phyloP scores from a whole-genome alignment of 805 yeast genomes.

The Sugiyamaella marilandica region DNA sequence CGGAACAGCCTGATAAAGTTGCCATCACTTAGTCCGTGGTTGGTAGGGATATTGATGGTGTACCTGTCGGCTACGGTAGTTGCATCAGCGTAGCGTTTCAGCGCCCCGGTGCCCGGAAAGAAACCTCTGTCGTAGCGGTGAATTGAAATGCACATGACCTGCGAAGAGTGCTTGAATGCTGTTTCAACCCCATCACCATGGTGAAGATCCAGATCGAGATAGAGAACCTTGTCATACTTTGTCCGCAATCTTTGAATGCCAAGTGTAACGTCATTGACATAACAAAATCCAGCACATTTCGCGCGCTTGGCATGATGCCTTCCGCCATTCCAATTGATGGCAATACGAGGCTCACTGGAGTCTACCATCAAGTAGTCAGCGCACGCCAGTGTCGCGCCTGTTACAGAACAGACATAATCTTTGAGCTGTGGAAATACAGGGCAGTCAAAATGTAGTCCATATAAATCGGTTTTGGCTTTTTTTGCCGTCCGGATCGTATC shows the following conservation, averaged over 20 bases:
- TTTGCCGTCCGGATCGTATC: background rate
- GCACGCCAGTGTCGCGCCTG: constrained; percentile 56
- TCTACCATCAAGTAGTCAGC: constrained; percentile 34
- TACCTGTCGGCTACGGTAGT: constrained; percentile 35
- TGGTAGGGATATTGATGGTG: constrained; percentile 53
- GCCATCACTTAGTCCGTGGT: constrained; percentile 51
- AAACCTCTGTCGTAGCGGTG: constrained; percentile 65
- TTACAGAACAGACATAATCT: constrained; percentile 44
- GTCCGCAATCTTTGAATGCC: constrained; percentile 47
- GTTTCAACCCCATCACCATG: constrained; percentile 78
- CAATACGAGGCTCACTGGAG: constrained; percentile 29
- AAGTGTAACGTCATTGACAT: constrained; percentile 62
- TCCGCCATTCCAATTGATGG: constrained; percentile 76
- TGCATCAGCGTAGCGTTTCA: constrained; percentile 12
- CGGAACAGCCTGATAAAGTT: constrained; percentile 37
- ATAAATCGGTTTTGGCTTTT: constrained; percentile 23
- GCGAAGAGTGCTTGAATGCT: constrained; percentile 53
- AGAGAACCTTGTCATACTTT: constrained; percentile 44
- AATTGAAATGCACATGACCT: constrained; percentile 56
- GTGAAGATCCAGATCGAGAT: constrained; percentile 69
- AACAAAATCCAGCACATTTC: constrained; percentile 66
- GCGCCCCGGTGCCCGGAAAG: constrained; percentile 65
- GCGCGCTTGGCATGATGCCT: constrained; percentile 60
- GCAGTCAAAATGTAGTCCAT: constrained; percentile 59
- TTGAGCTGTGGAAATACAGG: constrained; percentile 52